A percentile compares a stretch with the other conserved stretches of the same genome.
Conservation (phyloP, 306 rosid genomes). For the Sesbania bispinosa region DNA sequence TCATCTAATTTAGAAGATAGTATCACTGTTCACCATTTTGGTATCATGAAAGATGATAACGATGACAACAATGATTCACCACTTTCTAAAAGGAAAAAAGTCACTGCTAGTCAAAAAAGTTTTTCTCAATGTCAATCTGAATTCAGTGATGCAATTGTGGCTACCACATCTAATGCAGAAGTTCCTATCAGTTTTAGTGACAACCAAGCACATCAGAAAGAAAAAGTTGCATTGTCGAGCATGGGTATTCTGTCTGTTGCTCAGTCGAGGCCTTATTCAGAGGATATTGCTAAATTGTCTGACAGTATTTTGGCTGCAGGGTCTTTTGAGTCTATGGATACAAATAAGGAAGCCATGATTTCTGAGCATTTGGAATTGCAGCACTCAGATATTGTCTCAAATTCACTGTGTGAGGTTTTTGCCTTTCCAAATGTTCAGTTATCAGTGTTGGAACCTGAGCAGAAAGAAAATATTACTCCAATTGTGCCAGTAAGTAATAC, state of each 20-base stretch:
- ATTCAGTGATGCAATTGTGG: slow-evolving; percentile 32
- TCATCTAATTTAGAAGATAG: slow-evolving; percentile 32
- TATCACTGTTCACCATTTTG: slow-evolving; percentile 26
- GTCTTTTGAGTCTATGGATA: slow-evolving; percentile 33
- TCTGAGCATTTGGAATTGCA: slow-evolving; percentile 37
- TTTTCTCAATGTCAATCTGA: slow-evolving; percentile 28
- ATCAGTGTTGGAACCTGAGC: slow-evolving; percentile 32
- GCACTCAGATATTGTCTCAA: slow-evolving; percentile 29
- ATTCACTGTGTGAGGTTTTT: slow-evolving; percentile 29
- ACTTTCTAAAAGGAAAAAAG: slow-evolving; percentile 42
- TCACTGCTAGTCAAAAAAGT: slow-evolving; percentile 23
- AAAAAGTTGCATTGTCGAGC: slow-evolving; percentile 33
- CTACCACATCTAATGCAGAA: slow-evolving; percentile 35
- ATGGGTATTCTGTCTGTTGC: slow-evolving; percentile 16
- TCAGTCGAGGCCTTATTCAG: slow-evolving; percentile 35
- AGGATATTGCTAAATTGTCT: slow-evolving; percentile 31
- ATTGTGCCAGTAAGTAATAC: slow-evolving; percentile 25
- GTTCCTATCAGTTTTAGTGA: slow-evolving; percentile 35
- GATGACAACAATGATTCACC: slow-evolving; percentile 31
- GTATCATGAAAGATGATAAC: slow-evolving; percentile 19
- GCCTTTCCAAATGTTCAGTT: slow-evolving; percentile 32
- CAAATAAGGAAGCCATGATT: slow-evolving; percentile 25
- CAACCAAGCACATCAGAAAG: slow-evolving; percentile 35
- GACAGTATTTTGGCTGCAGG: slow-evolving; percentile 31
- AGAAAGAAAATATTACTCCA: slow-evolving; percentile 32